Conservation (phyloP, 2,329 filamentous ascomycete genomes). For the Ceratocystis lukuohia region DNA sequence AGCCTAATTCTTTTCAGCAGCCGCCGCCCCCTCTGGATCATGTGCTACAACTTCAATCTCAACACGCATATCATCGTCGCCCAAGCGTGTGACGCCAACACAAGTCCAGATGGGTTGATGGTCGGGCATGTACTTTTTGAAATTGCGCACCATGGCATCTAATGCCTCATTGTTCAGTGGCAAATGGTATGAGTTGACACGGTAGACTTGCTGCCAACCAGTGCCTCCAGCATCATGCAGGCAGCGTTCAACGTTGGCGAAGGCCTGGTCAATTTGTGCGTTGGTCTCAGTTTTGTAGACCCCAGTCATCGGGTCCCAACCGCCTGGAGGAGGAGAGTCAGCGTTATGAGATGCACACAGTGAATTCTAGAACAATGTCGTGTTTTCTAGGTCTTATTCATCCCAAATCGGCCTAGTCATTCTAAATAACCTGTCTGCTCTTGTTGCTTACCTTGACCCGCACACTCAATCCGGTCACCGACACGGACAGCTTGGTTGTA, state of each 20-base stretch:
- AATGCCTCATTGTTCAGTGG: conserved; percentile 30
- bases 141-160: conserved; percentile 33
- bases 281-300: conserved; percentile 28
- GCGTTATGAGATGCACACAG: background rate
- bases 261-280: conserved; percentile 38
- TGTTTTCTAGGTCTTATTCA: background rate
- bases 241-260: conserved; percentile 41
- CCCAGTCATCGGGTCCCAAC: conserved; percentile 25
- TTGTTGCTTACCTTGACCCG: conserved; percentile 32
- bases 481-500: conserved; percentile 38
- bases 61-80: conserved; percentile 38
- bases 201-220: conserved; percentile 42
- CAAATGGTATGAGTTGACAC: conserved; percentile 34
- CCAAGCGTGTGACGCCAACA: conserved; percentile 38
- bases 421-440: background rate
- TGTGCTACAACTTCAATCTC: conserved; percentile 45
- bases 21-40: conserved; percentile 28
- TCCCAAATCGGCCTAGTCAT: background rate
- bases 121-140: conserved; percentile 38
- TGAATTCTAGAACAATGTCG: background rate
- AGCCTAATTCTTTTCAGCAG: background rate
- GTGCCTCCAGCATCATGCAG: conserved; percentile 41
- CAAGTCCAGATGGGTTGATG: conserved; percentile 42
- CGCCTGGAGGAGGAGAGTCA: background rate
- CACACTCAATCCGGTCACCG: conserved; percentile 34